Percentiles rank a stretch among this genome's conserved stretches.
Evolutionary conservation across 1,139 yeast genomes (phyloP).

Genomic region (Nakaseomyces sp.): DNA sequence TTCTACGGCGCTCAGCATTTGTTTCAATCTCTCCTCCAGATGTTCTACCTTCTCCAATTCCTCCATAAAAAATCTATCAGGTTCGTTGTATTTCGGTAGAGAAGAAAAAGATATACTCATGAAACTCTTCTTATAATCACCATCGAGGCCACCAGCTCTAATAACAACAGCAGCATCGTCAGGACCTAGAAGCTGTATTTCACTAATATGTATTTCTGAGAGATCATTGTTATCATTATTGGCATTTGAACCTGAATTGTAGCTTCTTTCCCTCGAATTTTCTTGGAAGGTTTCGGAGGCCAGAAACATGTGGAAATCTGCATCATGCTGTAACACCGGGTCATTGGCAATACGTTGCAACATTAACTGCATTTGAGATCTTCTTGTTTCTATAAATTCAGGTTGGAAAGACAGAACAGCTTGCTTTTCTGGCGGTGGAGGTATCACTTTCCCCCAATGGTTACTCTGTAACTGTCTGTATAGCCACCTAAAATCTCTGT

Average conservation of each 20-base stretch:
- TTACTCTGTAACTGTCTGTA: constrained; percentile 79
- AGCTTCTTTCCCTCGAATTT: constrained; percentile 59
- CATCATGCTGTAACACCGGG: constrained; percentile 53
- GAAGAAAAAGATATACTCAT: constrained; percentile 32
- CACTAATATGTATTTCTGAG: constrained; percentile 34
- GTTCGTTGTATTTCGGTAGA: constrained; percentile 53
- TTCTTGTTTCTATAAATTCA: constrained; percentile 77
- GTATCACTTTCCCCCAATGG: constrained; percentile 85
- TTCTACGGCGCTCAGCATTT: constrained; percentile 65
- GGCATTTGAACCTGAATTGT: constrained; percentile 46
- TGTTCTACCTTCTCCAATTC: constrained; percentile 63
- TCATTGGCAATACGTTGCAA: constrained; percentile 55
- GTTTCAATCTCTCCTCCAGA: constrained; percentile 63
- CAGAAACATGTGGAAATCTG: constrained; percentile 69
- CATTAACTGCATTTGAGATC: constrained; percentile 86
- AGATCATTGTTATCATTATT: constrained; percentile 39
- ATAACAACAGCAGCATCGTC: constrained; percentile 28
- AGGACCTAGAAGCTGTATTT: constrained; percentile 25
- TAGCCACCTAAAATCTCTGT: constrained; percentile 78
- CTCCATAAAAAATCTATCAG: constrained; percentile 67
- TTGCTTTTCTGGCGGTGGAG: constrained; percentile 97
- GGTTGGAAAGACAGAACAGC: constrained; percentile 83
- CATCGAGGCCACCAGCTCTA: constrained; percentile 29
- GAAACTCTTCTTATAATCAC: constrained; percentile 24
- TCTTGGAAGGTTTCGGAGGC: constrained; percentile 60